Evolutionary conservation across 73 alveolate species (phyloP).

Genomic region (Durusdinium trenchii): DNA sequence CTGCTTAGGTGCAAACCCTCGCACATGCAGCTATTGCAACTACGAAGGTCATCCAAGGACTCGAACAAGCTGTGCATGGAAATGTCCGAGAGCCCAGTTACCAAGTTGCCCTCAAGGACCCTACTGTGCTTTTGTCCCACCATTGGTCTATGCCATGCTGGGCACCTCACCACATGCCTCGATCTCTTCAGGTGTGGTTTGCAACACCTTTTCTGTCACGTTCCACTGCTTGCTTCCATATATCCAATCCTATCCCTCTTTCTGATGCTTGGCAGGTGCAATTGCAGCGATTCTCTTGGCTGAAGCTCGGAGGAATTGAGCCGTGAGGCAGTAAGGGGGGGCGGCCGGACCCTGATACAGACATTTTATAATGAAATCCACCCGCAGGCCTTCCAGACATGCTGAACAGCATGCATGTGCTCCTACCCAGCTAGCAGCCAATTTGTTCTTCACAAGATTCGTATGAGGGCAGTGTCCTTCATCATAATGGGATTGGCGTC

Average conservation of each 20-base stretch:
- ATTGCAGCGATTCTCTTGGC: slow-evolving; percentile 79
- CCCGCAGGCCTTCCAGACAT: too few relatives aligned
- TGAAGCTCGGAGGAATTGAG: too few relatives aligned
- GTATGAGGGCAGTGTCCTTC: too few relatives aligned
- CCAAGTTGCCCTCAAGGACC: not conserved
- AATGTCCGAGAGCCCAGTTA: not conserved
- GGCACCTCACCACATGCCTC: slow-evolving; percentile 80
- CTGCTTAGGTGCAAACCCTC: slow-evolving; percentile 70
- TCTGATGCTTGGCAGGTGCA: slow-evolving; percentile 14
- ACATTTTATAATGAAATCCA: too few relatives aligned
- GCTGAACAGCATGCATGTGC: too few relatives aligned
- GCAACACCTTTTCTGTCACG: too few relatives aligned
- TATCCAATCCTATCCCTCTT: too few relatives aligned
- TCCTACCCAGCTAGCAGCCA: too few relatives aligned
- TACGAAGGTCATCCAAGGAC: slow-evolving; percentile 35
- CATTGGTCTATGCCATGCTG: slow-evolving; percentile 45
- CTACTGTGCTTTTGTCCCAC: slow-evolving; percentile 64
- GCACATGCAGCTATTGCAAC: slow-evolving; percentile 87
- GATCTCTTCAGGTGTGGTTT: slow-evolving; percentile 65
- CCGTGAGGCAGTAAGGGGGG: not conserved
- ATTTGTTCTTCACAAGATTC: too few relatives aligned
- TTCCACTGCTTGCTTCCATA: too few relatives aligned
- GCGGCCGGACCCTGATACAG: too few relatives aligned
- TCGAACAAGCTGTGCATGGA: not conserved
- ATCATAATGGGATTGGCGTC: too few relatives aligned